A percentile compares a stretch with the other conserved stretches of the same genome.
These are phyloP conservation scores for Leptographium flavum DNA, from an alignment of 2,329 filamentous ascomycete species.

Conservation along the genomic window DNA sequence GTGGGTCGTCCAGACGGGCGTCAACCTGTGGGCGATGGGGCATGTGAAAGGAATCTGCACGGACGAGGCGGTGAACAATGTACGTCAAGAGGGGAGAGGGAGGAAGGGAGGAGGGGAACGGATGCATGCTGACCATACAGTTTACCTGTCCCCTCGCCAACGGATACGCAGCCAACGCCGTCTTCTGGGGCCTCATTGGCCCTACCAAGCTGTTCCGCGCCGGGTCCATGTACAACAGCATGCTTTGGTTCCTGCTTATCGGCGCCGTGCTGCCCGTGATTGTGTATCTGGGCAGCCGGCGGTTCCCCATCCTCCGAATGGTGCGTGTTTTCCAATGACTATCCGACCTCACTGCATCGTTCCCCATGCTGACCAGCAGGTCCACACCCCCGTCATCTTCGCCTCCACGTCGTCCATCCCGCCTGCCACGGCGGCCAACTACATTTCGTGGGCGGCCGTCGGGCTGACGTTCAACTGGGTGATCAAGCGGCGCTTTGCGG, in stretches of 20 bases:
- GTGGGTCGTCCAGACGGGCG: slow-evolving; percentile 20
- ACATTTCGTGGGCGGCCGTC: not conserved
- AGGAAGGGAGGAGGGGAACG: too few species aligned
- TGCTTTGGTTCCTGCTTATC: slow-evolving; percentile 30
- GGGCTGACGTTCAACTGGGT: not conserved
- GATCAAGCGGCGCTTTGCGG: not conserved
- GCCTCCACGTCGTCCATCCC: not conserved
- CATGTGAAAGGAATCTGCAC: slow-evolving; percentile 40
- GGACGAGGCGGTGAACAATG: slow-evolving; percentile 19
- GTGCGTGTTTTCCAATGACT: too few species aligned
- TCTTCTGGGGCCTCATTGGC: slow-evolving; percentile 49
- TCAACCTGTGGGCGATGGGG: slow-evolving; percentile 17
- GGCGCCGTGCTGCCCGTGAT: slow-evolving; percentile 20
- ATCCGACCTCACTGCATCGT: too few species aligned
- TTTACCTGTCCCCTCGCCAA: slow-evolving; percentile 42
- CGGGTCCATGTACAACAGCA: slow-evolving; percentile 29
- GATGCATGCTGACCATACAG: slow-evolving; percentile 23
- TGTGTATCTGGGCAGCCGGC: slow-evolving; percentile 21
- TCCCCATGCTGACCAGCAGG: too few species aligned
- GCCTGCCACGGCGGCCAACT: not conserved
- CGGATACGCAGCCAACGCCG: slow-evolving; percentile 41
- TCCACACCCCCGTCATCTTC: not conserved
- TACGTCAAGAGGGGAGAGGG: too few species aligned
- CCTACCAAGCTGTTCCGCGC: slow-evolving; percentile 36
- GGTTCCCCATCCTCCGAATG: slow-evolving; percentile 12